Evolutionary conservation across 352 stramenopile genomes (phyloP), one percentile per base, ranked within the genome.

Genomic region (Phytophthora podocarpi): DNA sequence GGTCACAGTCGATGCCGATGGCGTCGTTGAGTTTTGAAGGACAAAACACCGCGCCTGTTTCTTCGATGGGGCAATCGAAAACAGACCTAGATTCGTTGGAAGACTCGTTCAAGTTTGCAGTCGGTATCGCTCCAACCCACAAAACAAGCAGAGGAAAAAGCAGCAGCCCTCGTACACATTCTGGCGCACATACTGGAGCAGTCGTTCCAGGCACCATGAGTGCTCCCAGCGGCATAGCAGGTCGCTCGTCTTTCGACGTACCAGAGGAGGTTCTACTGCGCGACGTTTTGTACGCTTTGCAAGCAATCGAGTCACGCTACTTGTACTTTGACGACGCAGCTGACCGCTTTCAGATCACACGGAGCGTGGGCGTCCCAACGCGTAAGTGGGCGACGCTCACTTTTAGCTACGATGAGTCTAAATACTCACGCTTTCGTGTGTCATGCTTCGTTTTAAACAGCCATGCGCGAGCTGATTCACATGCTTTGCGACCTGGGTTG

Each of bases 281-380:
- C 13, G 93, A 97, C 46, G 85, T 98, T 3, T 59, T 98, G 42
- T 98, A 95, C 54, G 89, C 89, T 5, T 80, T 98, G 40, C 92
- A 98, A 73, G 93, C 90, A 23, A 97, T 98, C 48, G 93, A 98
- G 41, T 97, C 91, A 12, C 83, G 85, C 20, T 93, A 96, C 45
- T 71, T 96, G 21, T 95, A 87, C 61, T 95, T 94, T 68, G 87
- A 96, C 41, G 68, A 77, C 5, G 72, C 75, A 31, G 72, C 72
- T 8, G 87, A 95, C 39, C 80, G 82, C 16, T 95, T 95, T 57
- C 84, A 95, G 57, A 90, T 96, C 54, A 89, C 82, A 8, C 65
- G 76, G 45, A 80, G 84, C 47, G 84, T 87, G 7, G 80, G 84
- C 4, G 84, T 96, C 2, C 83, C 86, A 31, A 89, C 83, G 4